Base-by-base conservation (phyloP, 164 flowering plant species). In the Tetrastigma voinierianum region DNA sequence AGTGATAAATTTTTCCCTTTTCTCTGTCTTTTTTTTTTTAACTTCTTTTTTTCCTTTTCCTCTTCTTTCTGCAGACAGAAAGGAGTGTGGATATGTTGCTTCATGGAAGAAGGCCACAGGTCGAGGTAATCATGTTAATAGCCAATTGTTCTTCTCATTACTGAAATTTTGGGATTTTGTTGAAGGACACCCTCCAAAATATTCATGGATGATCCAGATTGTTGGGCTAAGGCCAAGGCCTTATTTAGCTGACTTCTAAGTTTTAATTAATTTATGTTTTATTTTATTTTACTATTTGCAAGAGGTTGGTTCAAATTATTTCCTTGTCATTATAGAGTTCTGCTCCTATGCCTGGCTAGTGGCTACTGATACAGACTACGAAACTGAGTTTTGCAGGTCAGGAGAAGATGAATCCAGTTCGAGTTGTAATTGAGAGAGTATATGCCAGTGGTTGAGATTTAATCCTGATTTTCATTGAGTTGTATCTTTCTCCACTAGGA, bases 351-450 rank as follows among this genome's bases (percentile, higher is more conserved):
- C 0, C 40, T 32, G 40, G 40, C n/a, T n/a, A n/a, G n/a, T n/a
- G n/a, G n/a, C 40, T 7, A 32, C 40, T 32, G 40, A 32, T 32
- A 32, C 40, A 32, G 40, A 32, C 40, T 32, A 7, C 40, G 6
- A 32, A 66, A 3, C 20, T 44, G 18, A 45, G 45, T 45, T 62
- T 64, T 74, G 75, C 82, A 89, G 94, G 77, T 86, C 19, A 82
- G 90, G 78, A 82, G 71, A 63, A 81, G 90, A 83, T 75, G 72
- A 78, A n/a, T n/a, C 9, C 74, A 78, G 46, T 86, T 80, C 70
- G 78, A 77, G 84, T 89, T 65, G 81, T 82, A 43, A 82, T 82
- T n/a, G 90, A 89, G 59, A 81, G 88, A 78, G 82, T 85, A 62
- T 82, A 85, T 51, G 83, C n/a, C n/a, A n/a, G 79, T 56, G 78